Percentiles rank a stretch among this genome's conserved stretches.
phyloP scores from a whole-genome alignment of 129 eudicot genomes.

The Saposhnikovia divaricata region DNA sequence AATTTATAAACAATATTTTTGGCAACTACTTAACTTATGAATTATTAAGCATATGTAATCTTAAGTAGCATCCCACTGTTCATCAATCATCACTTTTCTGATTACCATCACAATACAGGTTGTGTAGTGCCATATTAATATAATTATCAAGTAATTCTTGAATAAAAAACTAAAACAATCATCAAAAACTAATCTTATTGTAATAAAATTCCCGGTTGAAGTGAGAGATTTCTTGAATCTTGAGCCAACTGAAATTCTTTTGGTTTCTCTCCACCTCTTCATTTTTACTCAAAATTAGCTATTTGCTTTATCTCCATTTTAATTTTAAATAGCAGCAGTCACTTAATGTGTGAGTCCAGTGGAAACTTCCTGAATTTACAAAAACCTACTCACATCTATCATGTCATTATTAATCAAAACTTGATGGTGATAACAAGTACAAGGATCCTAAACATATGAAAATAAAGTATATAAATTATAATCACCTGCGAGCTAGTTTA shows the following conservation, averaged over 20 bases:
- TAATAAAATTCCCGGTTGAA: neutral
- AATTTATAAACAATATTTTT: too few species aligned
- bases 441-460: neutral
- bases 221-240: neutral
- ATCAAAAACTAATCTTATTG: constrained; percentile 8
- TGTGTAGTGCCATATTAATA: neutral
- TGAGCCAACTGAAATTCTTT: neutral
- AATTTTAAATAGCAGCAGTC: neutral
- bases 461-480: neutral
- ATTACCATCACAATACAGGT: neutral
- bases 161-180: constrained; percentile 24
- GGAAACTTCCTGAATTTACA: neutral
- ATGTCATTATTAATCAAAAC: neutral
- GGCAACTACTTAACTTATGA: neutral
- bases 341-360: neutral
- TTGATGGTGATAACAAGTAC: neutral
- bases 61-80: too few species aligned
- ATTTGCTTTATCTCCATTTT: neutral
- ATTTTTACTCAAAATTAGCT: neutral
- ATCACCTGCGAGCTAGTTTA: constrained; percentile 75
- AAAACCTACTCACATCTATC: neutral
- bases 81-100: neutral
- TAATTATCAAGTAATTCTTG: neutral
- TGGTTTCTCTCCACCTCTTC: neutral
- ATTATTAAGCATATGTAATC: neutral